Percentiles rank a stretch among this genome's conserved stretches.
Conservation (phyloP, 306 rosid species). For the Inga laurina region DNA sequence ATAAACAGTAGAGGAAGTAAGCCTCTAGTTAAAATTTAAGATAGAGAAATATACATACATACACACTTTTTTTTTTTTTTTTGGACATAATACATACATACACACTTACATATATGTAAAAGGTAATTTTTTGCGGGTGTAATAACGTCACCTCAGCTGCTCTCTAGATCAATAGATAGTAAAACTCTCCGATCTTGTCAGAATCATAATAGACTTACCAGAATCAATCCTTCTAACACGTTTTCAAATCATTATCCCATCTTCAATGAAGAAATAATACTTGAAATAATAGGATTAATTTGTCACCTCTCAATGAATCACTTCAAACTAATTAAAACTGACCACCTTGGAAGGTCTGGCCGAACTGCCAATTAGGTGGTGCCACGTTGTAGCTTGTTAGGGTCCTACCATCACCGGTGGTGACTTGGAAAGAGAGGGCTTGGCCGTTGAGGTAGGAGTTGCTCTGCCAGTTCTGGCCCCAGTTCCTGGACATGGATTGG, state of each 20-base stretch:
- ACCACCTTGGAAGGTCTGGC: conserved; percentile 74
- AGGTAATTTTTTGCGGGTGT: conserved; percentile 46
- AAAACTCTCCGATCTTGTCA: conserved; percentile 29
- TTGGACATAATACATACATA: background rate
- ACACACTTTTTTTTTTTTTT: no score
- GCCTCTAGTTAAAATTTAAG: background rate
- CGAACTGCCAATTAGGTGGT: conserved; percentile 78
- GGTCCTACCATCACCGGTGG: conserved; percentile 82
- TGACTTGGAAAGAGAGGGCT: conserved; percentile 77
- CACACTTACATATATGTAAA: background rate
- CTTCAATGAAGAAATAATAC: background rate
- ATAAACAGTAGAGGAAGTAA: background rate
- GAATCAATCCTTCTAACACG: conserved; percentile 28
- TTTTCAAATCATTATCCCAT: conserved; percentile 16
- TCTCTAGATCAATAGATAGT: conserved; percentile 35
- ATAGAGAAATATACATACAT: background rate
- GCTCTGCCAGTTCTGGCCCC: conserved; percentile 99
- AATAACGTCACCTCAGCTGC: conserved; percentile 46
- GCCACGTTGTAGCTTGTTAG: conserved; percentile 62
- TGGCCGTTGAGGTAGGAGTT: conserved; percentile 83
- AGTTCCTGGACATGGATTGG: conserved; percentile 88
- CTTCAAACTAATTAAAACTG: conserved; percentile 44
- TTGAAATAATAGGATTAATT: background rate
- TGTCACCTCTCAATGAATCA: background rate
- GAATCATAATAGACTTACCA: conserved; percentile 28